Evolutionary conservation across 371 early-diverging fungal genomes (phyloP), one percentile per base, ranked within the genome.

Genomic region (Rhizopus microsporus): DNA sequence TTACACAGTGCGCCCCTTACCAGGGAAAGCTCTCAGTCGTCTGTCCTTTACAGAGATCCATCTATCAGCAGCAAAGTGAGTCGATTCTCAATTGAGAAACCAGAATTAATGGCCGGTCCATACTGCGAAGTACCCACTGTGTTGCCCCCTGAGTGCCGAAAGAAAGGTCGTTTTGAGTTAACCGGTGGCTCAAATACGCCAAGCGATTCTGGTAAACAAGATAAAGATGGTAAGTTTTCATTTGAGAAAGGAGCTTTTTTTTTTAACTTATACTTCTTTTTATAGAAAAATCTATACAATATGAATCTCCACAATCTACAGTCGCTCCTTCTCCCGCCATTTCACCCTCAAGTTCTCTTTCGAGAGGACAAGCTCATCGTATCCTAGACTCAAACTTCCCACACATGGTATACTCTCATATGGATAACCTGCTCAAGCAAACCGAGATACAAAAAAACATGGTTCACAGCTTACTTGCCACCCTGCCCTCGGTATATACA

Each of bases 41-140:
- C 23, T 23, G 59, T 60, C 4, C 37, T 62, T 4, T 63, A 59
- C n/a, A 43, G 60, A 29, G 68, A 68, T 7, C 23, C 44, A 16
- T 53, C 57, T 9, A 29, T 35, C 0, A 60, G 53, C 23, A 43
- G 51, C 51, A 67, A 67, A 34, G 50, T 71, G 10, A 67, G 71
- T 44, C 67, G 71, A n/a, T 71, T 71, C 33, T 67, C 71, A 9
- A 63, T 71, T 32, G 70, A 66, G 37, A 62, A 65, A 7, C 63
- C 57, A 7, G 63, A 58, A 9, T 17, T 16, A 8, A 52, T 45
- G 15, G 6, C 13, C n/a, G 52, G 56, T 0, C 51, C 51, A 31
- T 55, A 7, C n/a, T 51, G 50, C 37, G 51, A 51, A 31, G 12
- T 51, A 16, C 53, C 54, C 2, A 38, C 39, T 17, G 49, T 37